Percentiles rank a stretch among this genome's conserved stretches.
These are phyloP conservation scores for Saccharomyces cerevisiae DNA, from an alignment of 805 yeast genomes.

Conservation along the genomic window DNA sequence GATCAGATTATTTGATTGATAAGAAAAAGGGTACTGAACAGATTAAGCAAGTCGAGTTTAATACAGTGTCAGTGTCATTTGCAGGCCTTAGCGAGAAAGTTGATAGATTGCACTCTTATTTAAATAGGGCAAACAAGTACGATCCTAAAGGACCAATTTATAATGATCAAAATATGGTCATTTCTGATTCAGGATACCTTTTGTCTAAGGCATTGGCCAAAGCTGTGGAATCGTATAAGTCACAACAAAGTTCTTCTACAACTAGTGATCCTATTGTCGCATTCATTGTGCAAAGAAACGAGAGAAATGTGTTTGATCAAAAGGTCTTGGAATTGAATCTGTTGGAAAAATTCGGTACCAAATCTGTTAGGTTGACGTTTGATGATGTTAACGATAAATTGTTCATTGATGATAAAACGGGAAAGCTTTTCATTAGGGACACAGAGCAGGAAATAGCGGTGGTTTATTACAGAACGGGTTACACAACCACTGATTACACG, in stretches of 20 bases:
- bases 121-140: conserved; percentile 55
- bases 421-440: conserved; percentile 43
- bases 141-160: conserved; percentile 33
- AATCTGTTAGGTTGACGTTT: conserved; percentile 59
- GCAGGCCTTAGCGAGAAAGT: conserved; percentile 83
- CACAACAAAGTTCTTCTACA: not conserved
- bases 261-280: conserved; percentile 45
- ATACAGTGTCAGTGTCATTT: conserved; percentile 91
- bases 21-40: conserved; percentile 26
- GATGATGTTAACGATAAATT: conserved; percentile 45
- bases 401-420: conserved; percentile 30
- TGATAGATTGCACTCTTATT: conserved; percentile 61
- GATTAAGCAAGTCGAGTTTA: conserved; percentile 92
- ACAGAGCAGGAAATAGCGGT: conserved; percentile 71
- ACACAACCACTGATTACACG: conserved; percentile 74
- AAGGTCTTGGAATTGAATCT: conserved; percentile 70
- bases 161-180: conserved; percentile 41
- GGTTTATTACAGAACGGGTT: conserved; percentile 85
- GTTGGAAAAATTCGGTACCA: conserved; percentile 46
- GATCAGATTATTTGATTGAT: conserved; percentile 82
- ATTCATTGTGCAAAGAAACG: conserved; percentile 76
- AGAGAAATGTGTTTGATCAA: conserved; percentile 88
- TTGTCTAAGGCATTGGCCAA: conserved; percentile 63
- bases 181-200: conserved; percentile 53
- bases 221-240: conserved; percentile 50